Base-by-base conservation (phyloP, 345 rosid species). In the Sonneratia caseolaris region DNA sequence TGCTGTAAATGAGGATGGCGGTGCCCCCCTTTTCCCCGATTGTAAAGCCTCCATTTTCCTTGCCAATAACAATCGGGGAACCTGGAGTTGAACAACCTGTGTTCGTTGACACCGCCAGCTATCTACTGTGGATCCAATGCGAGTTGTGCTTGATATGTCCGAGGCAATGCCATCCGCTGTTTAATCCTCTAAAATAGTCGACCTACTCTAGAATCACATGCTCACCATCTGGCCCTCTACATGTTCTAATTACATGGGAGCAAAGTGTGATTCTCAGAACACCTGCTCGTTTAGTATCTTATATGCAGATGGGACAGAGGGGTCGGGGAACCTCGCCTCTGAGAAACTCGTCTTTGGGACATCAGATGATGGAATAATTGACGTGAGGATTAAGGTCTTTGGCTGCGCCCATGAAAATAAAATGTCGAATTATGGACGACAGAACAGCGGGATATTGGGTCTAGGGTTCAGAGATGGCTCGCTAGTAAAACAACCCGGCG, bases 81-180 rank as follows among this genome's bases (percentile, higher is more conserved):
- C 94, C 92, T 9, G 85, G 88, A 0, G 65, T 82, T 16, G 87
- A 78, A 0, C 89, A 87, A 66, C 79, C 81, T 49, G 76, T 83
- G 0, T 57, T 78, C 69, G 81, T 91, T 82, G 92, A 87, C 73
- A 85, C 87, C 0, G 92, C 88, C 38, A 89, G 88, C 71, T 40
- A 40, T 8, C 32, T 27, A 27, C 32, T 82, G 22, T 87, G 91
- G 94, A 74, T 87, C 37, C 79, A 75, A 51, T 86, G 94, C 75
- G 76, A 64, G n/a, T 88, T 91, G 9, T 89, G 87, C 76, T 22
- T 48, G 64, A 53, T 48, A 5, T 87, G 86, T 64, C 73, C 71
- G 4, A 5, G 49, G 27, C 83, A 82, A 9, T 42, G 24, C 0
- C 38, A 66, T 47, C 78, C 77, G 1, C 10, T 86, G 27, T 83